A percentile compares a stretch with the other conserved stretches of the same genome.
These are phyloP conservation scores for Kernera saxatilis DNA, from an alignment of 345 rosid species.

Conservation along the genomic window DNA sequence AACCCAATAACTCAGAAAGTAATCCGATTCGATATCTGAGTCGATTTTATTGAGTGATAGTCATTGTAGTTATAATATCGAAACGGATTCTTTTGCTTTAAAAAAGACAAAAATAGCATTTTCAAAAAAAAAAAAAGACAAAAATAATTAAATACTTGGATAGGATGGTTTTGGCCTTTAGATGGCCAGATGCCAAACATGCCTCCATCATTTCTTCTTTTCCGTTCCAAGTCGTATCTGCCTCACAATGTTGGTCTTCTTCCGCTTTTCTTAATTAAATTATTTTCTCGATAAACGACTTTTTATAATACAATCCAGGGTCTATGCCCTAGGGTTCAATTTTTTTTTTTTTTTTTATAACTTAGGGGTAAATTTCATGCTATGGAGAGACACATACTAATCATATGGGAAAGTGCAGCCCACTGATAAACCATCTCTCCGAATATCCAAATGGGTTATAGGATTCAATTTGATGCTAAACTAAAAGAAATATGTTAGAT, in stretches of 20 bases:
- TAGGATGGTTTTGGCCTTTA: conserved; percentile 27
- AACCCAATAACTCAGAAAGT: no score
- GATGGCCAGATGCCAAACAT: conserved; percentile 36
- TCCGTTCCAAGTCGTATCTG: conserved; percentile 10
- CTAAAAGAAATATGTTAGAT: no score
- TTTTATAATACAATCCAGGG: not conserved
- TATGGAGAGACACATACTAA: no score
- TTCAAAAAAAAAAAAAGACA: conserved; percentile 24
- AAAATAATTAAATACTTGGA: conserved; percentile 25
- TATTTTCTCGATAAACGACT: not conserved
- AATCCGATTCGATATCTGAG: no score
- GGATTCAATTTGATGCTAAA: no score
- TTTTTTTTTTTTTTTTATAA: no score
- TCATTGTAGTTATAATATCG: conserved; percentile 20
- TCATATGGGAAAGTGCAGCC: no score
- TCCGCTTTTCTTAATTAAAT: not conserved
- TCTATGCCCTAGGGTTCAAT: not conserved
- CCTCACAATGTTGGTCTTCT: conserved; percentile 28
- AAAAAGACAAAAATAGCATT: conserved; percentile 21
- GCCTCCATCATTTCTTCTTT: conserved; percentile 32
- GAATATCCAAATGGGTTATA: no score
- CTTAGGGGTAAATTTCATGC: no score
- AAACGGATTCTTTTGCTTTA: conserved; percentile 27
- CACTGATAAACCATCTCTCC: no score
- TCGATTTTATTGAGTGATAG: no score